Base-by-base conservation (phyloP, 192 early-diverging fungal genomes). In the Jimgerdemannia lactiflua region DNA sequence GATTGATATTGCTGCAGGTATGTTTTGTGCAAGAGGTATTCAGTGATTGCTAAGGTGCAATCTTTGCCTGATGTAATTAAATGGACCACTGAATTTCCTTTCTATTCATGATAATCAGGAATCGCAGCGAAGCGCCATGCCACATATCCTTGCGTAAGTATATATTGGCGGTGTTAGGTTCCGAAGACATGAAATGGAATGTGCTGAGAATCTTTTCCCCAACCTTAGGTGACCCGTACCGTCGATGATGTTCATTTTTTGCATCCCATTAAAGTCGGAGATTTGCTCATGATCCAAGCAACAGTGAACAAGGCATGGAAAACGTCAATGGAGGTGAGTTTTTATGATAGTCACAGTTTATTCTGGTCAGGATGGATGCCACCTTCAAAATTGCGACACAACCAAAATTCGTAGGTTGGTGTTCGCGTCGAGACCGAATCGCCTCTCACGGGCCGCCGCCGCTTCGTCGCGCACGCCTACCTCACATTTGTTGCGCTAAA, bases 181-280 rank as follows among this genome's bases (percentile, higher is more conserved):
- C 20, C 0, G 42, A 44, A 29, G 4, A 75, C 42, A 63, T 65
- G 64, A 29, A 29, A 29, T 29, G 29, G 29, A 29, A 29, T 29
- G 29, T 29, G 29, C 29, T 29, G 29, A 29, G 29, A 29, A 29
- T 29, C 29, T 29, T 29, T 29, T 29, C 29, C n/a, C 29, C 29
- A 29, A 29, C 29, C 19, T 70, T 71, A 89, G 87, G 90, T 92
- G 3, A 92, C 91, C 19, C 83, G 88, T 19, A 84, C 86, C 69
- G 91, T 93, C 3, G 91, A 93, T 66, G 88, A 83, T 2, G 91
- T 93, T 17, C 91, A 92, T 42, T 93, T 93, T 77, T 72, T 93
- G 18, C 75, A 83, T 54, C 91, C 90, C 4, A 84, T 93, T 19
- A 85, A 81, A 77, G 79, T 86, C 3, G 87, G 91, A 43, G 87